Base-by-base conservation (phyloP, 2,329 filamentous ascomycete genomes). In the Dothideomycetes sp. region DNA sequence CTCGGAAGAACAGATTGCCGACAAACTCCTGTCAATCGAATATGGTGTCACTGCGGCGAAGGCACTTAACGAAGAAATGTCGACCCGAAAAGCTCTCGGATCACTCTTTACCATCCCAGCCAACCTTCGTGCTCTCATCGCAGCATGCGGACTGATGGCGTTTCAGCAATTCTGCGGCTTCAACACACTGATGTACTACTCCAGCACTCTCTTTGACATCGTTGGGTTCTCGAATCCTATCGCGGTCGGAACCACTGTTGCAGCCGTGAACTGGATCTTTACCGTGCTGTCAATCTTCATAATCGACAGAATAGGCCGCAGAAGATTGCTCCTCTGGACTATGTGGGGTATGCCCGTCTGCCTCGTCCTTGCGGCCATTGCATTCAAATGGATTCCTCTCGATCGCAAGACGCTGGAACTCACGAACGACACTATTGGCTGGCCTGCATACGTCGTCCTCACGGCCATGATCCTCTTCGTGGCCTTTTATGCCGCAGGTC, bases 181-280 rank as follows among this genome's bases (percentile, higher is more conserved):
- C 49, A 94, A 94, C 62, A 87, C 82, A 8, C 68, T 94, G 24
- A 94, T 94, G 85, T 94, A 94, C 61, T 93, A 66, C 39, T 59
- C 57, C 2, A 51, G 59, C 0, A 66, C 60, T 0, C 51, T 68
- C 2, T 68, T 67, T 43, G 53, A 57, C 27, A 70, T 85, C 27
- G 71, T 93, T 1, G 81, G 81, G 1, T 93, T 94, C 56, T 69
- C 72, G 33, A 81, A 77, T 38, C 85, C 86, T 4, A 91, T 84
- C 0, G 70, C 89, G 36, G 86, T 82, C 1, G 84, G 84, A 1
- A 72, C 91, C 44, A 79, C 77, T 3, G 81, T 94, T 11, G 86
- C 85, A 0, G 68, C 80, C 43, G 89, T 86, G 35, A 93, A 91
- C 53, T 87, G 88, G 50, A 54, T 80, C 40, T 85, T 89, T 54